A percentile compares a stretch with the other conserved stretches of the same genome.
These are phyloP conservation scores for carrot (Daucus carota) DNA, from an alignment of 129 eudicot species.

Conservation along the genomic window DNA sequence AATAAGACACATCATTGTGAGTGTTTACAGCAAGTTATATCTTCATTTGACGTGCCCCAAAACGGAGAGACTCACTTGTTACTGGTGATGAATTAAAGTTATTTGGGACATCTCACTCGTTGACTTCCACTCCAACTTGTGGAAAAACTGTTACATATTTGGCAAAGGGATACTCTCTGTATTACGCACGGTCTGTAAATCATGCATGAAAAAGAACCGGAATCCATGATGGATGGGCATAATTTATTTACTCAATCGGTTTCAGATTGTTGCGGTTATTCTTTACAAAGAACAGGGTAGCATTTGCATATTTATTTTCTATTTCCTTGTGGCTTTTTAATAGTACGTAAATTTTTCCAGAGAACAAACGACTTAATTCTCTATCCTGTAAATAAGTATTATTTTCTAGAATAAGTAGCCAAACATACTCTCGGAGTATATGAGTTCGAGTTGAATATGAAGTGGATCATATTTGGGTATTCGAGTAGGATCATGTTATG, in stretches of 20 bases:
- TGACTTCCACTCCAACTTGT: not conserved
- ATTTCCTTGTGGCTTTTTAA: no score
- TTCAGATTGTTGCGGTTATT: not conserved
- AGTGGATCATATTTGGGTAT: no score
- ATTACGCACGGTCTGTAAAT: not conserved
- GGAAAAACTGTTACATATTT: not conserved
- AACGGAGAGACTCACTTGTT: not conserved
- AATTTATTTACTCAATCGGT: not conserved
- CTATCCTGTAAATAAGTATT: no score
- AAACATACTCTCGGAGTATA: no score
- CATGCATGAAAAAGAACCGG: constrained; percentile 1
- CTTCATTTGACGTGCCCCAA: not conserved
- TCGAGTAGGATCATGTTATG: no score
- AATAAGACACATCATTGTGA: constrained; percentile 4
- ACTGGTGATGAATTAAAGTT: not conserved
- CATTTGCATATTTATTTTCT: no score
- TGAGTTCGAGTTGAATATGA: no score
- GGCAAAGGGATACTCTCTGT: not conserved
- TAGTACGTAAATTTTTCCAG: no score
- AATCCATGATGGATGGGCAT: not conserved
- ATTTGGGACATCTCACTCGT: not conserved
- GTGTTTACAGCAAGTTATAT: not conserved
- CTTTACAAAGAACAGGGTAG: no score
- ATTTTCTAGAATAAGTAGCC: no score
- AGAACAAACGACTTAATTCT: no score